Conservation (phyloP, 1,284 basidiomycete genomes). For the Cutaneotrichosporon sp. region DNA sequence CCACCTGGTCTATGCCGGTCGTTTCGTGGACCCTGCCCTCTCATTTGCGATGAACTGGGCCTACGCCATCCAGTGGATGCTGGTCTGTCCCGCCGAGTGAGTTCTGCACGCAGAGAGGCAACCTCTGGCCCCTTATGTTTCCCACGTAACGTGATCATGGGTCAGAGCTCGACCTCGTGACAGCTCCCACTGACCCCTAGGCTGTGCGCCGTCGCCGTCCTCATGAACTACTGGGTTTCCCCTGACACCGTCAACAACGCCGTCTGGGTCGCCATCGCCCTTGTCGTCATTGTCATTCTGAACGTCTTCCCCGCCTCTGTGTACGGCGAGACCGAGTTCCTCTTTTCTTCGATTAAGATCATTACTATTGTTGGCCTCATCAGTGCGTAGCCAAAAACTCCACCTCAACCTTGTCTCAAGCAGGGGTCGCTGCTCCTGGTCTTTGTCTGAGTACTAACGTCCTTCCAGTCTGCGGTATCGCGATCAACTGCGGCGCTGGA, state of each 20-base stretch:
- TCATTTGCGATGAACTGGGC: constrained; percentile 79
- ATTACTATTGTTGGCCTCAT: constrained; percentile 58
- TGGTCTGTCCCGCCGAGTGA: constrained; percentile 64
- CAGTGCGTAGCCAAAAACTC: too few relatives aligned
- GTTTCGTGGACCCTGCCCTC: constrained; percentile 59
- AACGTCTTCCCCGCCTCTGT: constrained; percentile 10
- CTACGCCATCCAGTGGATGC: constrained; percentile 67
- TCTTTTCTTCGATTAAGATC: constrained; percentile 64
- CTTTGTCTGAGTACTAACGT: too few relatives aligned
- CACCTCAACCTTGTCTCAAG: too few relatives aligned
- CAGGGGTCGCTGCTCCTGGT: too few relatives aligned
- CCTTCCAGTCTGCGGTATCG: constrained; percentile 54
- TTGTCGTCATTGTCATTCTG: constrained; percentile 59
- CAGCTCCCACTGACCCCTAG: too few relatives aligned
- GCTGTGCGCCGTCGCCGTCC: constrained; percentile 65
- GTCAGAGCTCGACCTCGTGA: too few relatives aligned
- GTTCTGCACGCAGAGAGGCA: too few relatives aligned
- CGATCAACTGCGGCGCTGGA: constrained; percentile 55
- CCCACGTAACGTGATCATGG: background rate
- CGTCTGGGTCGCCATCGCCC: constrained; percentile 65
- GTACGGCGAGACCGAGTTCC: constrained; percentile 19
- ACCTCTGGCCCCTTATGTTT: background rate
- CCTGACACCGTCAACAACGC: constrained; percentile 57
- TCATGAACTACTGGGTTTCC: constrained; percentile 64
- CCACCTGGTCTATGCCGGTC: constrained; percentile 69